Base-by-base conservation (phyloP, 257 asterid species). In the Apocynum venetum region DNA sequence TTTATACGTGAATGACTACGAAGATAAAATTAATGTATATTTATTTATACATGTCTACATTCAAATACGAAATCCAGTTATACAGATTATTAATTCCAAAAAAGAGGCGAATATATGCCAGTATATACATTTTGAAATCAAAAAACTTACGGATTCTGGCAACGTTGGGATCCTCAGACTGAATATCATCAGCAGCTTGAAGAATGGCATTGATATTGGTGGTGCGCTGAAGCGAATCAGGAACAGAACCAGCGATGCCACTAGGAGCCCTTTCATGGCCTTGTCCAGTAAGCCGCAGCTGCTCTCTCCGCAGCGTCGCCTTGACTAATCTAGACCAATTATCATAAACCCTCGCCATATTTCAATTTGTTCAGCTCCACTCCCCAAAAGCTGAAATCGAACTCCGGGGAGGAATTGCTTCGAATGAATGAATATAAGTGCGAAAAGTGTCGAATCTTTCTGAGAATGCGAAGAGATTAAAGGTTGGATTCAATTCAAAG, bases 181-280 rank as follows among this genome's bases (percentile, higher is more conserved):
- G 98, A 84, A 95, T 88, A 87, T 91, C 98, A 79, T 95, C 99
- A 31, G 99, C 99, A 46, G 97, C 98, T 79, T 88, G 94, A 78
- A 95, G 84, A 81, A 95, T 95, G 19, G 97, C 85, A 63, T 95
- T 88, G 71, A 95, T 82, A 68, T 95, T 90, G 15, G 98, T 91
- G 77, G 94, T 82, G 70, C 97, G 89, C 65, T 87, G 94, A 51
- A 95, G 96, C 76, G 99, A 95, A 80, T 91, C 98, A 0, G 99
- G 99, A 7, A 95, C 99, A 6, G 97, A 81, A 48, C 98, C 97
- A 47, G 98, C 98, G 4, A 95, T 90, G 79, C 99, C 98, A 68
- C 96, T 87, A 40, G 94, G 78, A 47, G 89, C 83, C 81, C 99
- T 85, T 77, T 81, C 96, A 52, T 86, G 97, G 36, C 97, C 93